Base-by-base conservation (phyloP, 345 rosid species). In the Linum trigynum region DNA sequence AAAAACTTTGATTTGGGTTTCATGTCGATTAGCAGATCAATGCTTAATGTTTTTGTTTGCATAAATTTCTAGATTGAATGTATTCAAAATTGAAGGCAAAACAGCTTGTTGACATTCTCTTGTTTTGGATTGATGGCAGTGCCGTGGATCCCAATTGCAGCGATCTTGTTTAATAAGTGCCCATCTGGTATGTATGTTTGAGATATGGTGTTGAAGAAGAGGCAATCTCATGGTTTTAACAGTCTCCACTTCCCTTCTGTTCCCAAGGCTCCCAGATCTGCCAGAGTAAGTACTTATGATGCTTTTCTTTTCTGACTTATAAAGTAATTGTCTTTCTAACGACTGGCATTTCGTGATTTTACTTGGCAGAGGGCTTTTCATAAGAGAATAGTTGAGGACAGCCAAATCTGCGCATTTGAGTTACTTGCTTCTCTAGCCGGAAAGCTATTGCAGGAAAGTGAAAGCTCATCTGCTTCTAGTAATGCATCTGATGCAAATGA, bases 351-450 rank as follows among this genome's bases (percentile, higher is more conserved):
- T 65, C 70, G 57, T 65, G 77, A 48, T 65, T 73, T 63, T 41
- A 72, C 77, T 0, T 77, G 84, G 94, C 81, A 71, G 85, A 85
- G 82, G 78, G 77, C 66, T 39, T 45, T 57, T 61, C 75, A 43
- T 61, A 84, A 68, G 67, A 83, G 65, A 74, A 72, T 38, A 32
- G 79, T 70, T 37, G 82, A 81, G 62, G 86, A 75, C 36, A 70
- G 71, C 69, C 70, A 81, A 75, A 63, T 84, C 17, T 81, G 86
- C 67, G 86, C 92, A 37, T 78, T 94, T 67, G 96, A 94, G 71
- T 78, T 94, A 76, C 87, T 94, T 0, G 99, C 99, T 72, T 86
- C 89, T 64, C 69, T 94, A 64, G 99, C 97, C 32, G 97, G 88
- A 58, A 84, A 94, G 79, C 69, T 94, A 45, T 71, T 88, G 70